Percentiles rank a stretch among this genome's conserved stretches.
Evolutionary conservation across 2,329 filamentous ascomycete genomes (phyloP).

Genomic region (Fusarium marasasianum): DNA sequence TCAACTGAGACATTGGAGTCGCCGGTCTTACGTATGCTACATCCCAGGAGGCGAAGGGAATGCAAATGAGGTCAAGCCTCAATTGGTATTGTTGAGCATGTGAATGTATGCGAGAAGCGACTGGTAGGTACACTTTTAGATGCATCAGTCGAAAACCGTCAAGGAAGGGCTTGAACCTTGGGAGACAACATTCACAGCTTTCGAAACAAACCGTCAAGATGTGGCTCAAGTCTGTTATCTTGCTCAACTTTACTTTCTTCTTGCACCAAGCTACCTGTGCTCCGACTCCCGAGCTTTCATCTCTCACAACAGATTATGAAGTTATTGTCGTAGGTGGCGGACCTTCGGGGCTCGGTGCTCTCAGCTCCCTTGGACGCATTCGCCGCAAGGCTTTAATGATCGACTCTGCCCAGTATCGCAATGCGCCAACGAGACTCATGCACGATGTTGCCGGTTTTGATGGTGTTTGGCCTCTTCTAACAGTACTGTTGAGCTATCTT

Average conservation of each 20-base stretch:
- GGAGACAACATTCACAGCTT: neutral
- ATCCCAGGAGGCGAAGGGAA: neutral
- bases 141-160: too few species aligned
- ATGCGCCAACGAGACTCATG: neutral
- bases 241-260: neutral
- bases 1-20: neutral
- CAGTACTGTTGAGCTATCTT: neutral
- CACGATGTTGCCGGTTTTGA: neutral
- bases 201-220: neutral
- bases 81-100: neutral
- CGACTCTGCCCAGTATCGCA: neutral
- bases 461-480: neutral
- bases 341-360: neutral
- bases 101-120: neutral
- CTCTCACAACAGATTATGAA: neutral
- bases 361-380: neutral
- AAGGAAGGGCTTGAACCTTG: neutral
- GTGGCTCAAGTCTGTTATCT: neutral
- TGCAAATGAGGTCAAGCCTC: neutral
- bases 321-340: neutral
- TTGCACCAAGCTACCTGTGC: neutral
- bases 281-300: neutral
- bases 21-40: neutral
- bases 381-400: neutral
- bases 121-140: neutral